Evolutionary conservation across 495 filamentous ascomycete species (phyloP).

Genomic region (Aspergillus baeticus): DNA sequence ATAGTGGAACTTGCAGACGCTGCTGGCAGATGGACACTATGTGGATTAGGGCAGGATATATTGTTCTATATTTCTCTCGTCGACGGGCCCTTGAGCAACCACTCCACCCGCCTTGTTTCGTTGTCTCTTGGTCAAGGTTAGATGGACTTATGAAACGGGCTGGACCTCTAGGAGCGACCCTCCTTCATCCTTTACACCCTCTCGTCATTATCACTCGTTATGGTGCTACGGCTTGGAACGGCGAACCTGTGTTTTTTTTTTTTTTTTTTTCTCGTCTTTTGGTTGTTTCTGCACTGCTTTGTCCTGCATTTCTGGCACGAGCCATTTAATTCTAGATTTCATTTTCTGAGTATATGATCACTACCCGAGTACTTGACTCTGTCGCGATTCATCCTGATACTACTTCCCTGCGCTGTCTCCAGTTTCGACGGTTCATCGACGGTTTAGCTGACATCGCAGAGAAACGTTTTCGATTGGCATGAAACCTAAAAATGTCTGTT

Average conservation of each 20-base stretch:
- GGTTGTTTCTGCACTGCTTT: constrained; percentile 9
- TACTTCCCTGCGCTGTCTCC: neutral
- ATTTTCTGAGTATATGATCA: constrained; percentile 28
- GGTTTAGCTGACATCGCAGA: constrained; percentile 18
- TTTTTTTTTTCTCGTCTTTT: constrained; percentile 22
- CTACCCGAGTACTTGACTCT: constrained; percentile 7
- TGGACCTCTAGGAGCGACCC: constrained; percentile 20
- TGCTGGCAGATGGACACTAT: constrained; percentile 22
- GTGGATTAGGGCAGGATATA: constrained; percentile 18
- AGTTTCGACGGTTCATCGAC: constrained; percentile 9
- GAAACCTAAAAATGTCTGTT: constrained; percentile 7
- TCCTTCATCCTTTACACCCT: constrained; percentile 13
- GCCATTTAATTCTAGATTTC: constrained; percentile 41
- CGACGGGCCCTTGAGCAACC: constrained; percentile 11
- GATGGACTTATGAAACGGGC: constrained; percentile 16
- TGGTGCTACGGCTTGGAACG: constrained; percentile 48
- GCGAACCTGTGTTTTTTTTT: constrained; percentile 36
- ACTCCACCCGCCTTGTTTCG: constrained; percentile 8
- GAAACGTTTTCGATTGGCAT: constrained; percentile 17
- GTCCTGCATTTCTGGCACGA: constrained; percentile 30
- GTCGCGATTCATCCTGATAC: constrained; percentile 6
- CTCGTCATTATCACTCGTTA: constrained; percentile 34
- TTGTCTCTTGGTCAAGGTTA: constrained; percentile 11
- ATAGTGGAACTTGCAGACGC: constrained; percentile 19
- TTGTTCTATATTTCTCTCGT: constrained; percentile 28